phyloP scores from a whole-genome alignment of 2,329 filamentous ascomycete genomes.

The Penicillium expansum region DNA sequence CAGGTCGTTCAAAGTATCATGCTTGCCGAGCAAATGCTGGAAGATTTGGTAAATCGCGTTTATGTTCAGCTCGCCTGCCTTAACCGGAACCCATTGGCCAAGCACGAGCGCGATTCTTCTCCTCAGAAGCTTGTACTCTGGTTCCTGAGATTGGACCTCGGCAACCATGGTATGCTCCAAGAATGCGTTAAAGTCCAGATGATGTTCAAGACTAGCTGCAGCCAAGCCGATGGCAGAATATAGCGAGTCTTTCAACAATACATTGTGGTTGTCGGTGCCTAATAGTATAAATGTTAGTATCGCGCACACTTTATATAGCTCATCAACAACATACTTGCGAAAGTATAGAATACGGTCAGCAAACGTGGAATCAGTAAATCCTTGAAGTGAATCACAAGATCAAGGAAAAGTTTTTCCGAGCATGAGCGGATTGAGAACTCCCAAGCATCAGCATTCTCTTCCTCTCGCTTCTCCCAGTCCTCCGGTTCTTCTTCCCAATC shows the following conservation, averaged over 20 bases:
- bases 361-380: conserved; percentile 74
- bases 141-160: conserved; percentile 69
- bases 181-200: conserved; percentile 81
- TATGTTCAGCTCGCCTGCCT: conserved; percentile 65
- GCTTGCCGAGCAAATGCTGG: conserved; percentile 74
- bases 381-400: conserved; percentile 87
- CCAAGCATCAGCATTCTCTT: conserved; percentile 78
- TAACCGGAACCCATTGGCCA: conserved; percentile 83
- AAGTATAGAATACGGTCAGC: conserved; percentile 75
- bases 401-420: conserved; percentile 88
- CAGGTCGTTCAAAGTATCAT: conserved; percentile 78
- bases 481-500: conserved; percentile 94
- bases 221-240: conserved; percentile 91
- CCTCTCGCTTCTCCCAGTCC: conserved; percentile 90
- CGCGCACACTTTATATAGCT: neutral
- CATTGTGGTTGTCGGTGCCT: conserved; percentile 62
- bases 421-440: conserved; percentile 91
- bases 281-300: conserved; percentile 16
- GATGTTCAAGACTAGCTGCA: conserved; percentile 68
- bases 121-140: conserved; percentile 76
- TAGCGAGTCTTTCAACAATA: conserved; percentile 87
- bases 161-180: conserved; percentile 70
- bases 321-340: conserved; percentile 56
- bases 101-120: conserved; percentile 85
- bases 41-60: conserved; percentile 84